A percentile compares a stretch with the other conserved stretches of the same genome.
Evolutionary conservation across 164 flowering plant genomes (phyloP).

Genomic region (Cinnamomum micranthum): DNA sequence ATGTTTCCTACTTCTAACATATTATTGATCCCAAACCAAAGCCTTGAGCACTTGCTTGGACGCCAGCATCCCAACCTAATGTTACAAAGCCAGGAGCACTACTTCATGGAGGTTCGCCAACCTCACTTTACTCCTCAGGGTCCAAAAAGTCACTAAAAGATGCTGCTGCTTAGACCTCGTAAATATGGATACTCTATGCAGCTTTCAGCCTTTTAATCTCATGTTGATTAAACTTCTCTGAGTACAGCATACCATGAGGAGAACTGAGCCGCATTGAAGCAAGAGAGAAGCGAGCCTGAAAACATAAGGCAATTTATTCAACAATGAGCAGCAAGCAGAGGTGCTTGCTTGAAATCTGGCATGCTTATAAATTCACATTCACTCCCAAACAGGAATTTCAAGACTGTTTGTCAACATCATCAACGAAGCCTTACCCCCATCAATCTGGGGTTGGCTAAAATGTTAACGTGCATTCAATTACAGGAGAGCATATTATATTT

Average conservation of each 20-base stretch:
- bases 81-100: background rate
- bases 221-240: slow-evolving; percentile 27
- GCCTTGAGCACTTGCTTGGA: background rate
- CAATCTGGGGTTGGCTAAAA: background rate
- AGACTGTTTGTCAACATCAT: background rate
- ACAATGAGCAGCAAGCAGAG: background rate
- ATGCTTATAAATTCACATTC: background rate
- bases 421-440: background rate
- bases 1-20: background rate
- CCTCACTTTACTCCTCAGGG: background rate
- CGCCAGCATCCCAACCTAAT: background rate
- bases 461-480: background rate
- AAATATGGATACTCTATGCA: slow-evolving; percentile 21
- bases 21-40: background rate
- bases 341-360: background rate
- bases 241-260: slow-evolving; percentile 45
- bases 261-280: slow-evolving; percentile 56
- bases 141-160: background rate
- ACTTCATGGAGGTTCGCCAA: background rate
- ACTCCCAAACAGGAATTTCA: background rate
- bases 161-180: background rate
- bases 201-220: slow-evolving; percentile 36
- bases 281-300: slow-evolving; percentile 54
- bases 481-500: background rate
- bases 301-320: background rate